Percentiles rank a stretch among this genome's conserved stretches.
Conservation (phyloP, 305 asterid genomes). For the Salvia sclarea region DNA sequence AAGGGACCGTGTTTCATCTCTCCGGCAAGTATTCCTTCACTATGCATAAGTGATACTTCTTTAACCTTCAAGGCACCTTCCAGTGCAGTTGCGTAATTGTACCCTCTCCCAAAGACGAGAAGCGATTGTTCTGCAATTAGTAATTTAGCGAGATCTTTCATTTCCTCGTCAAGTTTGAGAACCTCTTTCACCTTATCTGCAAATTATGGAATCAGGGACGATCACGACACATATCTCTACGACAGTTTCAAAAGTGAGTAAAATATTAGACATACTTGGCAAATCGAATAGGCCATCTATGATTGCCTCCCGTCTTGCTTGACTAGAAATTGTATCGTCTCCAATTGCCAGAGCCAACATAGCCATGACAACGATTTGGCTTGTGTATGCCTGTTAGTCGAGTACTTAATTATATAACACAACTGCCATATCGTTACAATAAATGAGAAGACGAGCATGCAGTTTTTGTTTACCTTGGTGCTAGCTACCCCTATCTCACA, state of each 20-base stretch:
- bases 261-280: conserved; percentile 62
- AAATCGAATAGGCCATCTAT: conserved; percentile 84
- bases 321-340: conserved; percentile 77
- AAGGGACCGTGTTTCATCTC: conserved; percentile 99
- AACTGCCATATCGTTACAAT: background rate
- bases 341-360: conserved; percentile 99
- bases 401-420: conserved; percentile 24
- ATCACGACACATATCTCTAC: conserved; percentile 7
- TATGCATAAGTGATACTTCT: conserved; percentile 98
- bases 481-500: conserved; percentile 99
- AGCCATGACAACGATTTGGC: conserved; percentile 98
- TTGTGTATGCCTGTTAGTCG: conserved; percentile 81
- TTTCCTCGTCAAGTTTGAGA: conserved; percentile 85
- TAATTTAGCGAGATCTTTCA: conserved; percentile 81
- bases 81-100: conserved; percentile 87
- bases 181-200: conserved; percentile 87
- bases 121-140: conserved; percentile 87
- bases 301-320: conserved; percentile 80
- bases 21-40: conserved; percentile 99
- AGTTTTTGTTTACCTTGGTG: conserved; percentile 64
- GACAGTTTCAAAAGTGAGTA: conserved; percentile 9
- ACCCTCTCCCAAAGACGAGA: conserved; percentile 96
- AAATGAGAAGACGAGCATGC: background rate
- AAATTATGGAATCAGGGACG: conserved; percentile 21
- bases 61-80: conserved; percentile 99